Conservation (phyloP, 345 rosid species). For the Eucalyptus curtisii region DNA sequence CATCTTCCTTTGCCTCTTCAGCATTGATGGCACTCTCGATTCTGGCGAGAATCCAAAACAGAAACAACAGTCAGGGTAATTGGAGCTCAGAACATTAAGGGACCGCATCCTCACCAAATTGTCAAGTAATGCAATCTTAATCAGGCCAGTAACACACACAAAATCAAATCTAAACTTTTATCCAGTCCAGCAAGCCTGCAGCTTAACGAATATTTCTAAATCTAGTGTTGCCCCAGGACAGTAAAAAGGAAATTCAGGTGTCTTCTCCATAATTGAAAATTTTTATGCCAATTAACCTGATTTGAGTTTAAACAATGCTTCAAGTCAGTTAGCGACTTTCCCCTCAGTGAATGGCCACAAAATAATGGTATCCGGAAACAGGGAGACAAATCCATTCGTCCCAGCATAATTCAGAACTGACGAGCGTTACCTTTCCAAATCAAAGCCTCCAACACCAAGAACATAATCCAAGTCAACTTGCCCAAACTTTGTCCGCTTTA, state of each 20-base stretch:
- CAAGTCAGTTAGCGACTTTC: not conserved
- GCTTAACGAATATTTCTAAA: not conserved
- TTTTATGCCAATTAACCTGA: not conserved
- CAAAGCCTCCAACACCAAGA: conserved; percentile 98
- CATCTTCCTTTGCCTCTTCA: conserved; percentile 43
- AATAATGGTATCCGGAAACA: not conserved
- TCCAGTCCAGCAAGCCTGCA: not conserved
- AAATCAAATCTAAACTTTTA: not conserved
- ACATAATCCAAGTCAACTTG: conserved; percentile 92
- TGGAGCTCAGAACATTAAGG: not conserved
- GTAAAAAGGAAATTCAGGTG: not conserved
- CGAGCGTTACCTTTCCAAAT: conserved; percentile 59
- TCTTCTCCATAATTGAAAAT: not conserved
- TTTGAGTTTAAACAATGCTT: not conserved
- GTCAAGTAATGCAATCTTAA: not conserved
- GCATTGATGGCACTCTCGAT: conserved; percentile 68
- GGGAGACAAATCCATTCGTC: not conserved
- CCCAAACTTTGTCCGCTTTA: conserved; percentile 70
- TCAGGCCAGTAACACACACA: not conserved
- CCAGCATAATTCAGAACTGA: not conserved
- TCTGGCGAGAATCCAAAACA: conserved; percentile 23
- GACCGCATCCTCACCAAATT: not conserved
- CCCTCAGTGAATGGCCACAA: not conserved
- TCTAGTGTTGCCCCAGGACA: not conserved
- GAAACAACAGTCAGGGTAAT: not conserved